Evolutionary conservation across 306 rosid genomes (phyloP).

Genomic region (Cucurbita maxima): DNA sequence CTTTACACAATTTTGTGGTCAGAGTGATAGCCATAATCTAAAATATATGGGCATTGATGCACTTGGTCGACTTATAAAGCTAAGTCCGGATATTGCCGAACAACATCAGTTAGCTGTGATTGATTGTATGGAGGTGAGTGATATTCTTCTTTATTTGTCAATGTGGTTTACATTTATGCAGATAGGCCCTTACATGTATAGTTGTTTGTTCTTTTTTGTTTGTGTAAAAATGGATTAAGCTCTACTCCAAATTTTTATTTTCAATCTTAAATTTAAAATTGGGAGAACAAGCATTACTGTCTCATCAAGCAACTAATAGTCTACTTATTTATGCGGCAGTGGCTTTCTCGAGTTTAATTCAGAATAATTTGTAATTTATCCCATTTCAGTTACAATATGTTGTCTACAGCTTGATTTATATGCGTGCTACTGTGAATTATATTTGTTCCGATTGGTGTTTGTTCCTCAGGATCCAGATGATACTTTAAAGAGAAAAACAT

Average conservation of each 20-base stretch:
- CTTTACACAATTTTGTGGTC: slow-evolving; percentile 11
- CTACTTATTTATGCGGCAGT: neutral
- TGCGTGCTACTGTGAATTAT: neutral
- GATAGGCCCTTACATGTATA: neutral
- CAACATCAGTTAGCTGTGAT: slow-evolving; percentile 95
- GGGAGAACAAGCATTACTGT: neutral
- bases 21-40: slow-evolving; percentile 96
- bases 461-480: slow-evolving; percentile 88
- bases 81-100: slow-evolving; percentile 81
- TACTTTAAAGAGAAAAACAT: slow-evolving; percentile 86
- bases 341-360: neutral
- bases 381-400: neutral
- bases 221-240: neutral
- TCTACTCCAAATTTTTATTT: neutral
- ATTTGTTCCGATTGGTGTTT: slow-evolving; percentile 7
- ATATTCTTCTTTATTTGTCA: neutral
- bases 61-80: slow-evolving; percentile 78
- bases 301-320: neutral
- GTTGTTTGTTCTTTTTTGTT: neutral
- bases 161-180: neutral
- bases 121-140: slow-evolving; percentile 89
- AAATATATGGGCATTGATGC: slow-evolving; percentile 98
- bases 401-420: slow-evolving; percentile 1
- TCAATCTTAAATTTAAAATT: neutral
- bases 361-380: neutral